Conservation (phyloP, 768 basidiomycete species). For the Galerina marginata region DNA sequence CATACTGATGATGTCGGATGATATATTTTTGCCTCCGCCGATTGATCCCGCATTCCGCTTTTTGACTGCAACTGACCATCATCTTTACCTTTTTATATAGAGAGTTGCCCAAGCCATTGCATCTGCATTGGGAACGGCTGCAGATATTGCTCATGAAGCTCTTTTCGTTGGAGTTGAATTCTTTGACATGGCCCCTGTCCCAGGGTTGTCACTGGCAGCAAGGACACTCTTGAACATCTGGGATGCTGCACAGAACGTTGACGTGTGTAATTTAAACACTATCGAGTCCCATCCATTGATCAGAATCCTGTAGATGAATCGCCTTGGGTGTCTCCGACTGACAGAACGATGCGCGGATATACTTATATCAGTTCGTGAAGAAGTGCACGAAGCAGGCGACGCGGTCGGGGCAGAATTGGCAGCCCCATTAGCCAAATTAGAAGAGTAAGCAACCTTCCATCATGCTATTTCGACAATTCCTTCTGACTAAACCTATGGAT, state of each 20-base stretch:
- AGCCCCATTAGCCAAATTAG: constrained; percentile 54
- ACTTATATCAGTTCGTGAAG: constrained; percentile 65
- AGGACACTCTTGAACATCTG: constrained; percentile 63
- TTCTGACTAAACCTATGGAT: not conserved
- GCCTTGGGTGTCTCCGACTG: constrained; percentile 69
- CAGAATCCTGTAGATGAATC: constrained; percentile 56
- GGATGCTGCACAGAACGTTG: constrained; percentile 63
- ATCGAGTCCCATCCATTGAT: not conserved
- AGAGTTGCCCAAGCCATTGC: constrained; percentile 42
- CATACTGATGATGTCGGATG: constrained; percentile 9
- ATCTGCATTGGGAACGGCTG: constrained; percentile 46
- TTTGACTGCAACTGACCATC: not conserved
- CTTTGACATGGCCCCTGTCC: constrained; percentile 56
- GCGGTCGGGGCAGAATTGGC: constrained; percentile 53
- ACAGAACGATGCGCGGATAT: constrained; percentile 76
- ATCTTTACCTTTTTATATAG: constrained; percentile 23
- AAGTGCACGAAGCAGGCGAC: constrained; percentile 63
- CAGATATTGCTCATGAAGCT: constrained; percentile 49
- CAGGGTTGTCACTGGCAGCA: constrained; percentile 58
- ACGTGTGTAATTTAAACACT: constrained; percentile 48
- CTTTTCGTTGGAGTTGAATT: constrained; percentile 47
- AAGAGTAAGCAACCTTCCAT: constrained; percentile 45
- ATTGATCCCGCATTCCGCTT: not conserved
- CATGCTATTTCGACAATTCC: not conserved
- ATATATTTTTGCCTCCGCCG: not conserved